Percentiles rank a stretch among this genome's conserved stretches.
phyloP scores from a whole-genome alignment of 306 rosid genomes.

The Glycine soja region DNA sequence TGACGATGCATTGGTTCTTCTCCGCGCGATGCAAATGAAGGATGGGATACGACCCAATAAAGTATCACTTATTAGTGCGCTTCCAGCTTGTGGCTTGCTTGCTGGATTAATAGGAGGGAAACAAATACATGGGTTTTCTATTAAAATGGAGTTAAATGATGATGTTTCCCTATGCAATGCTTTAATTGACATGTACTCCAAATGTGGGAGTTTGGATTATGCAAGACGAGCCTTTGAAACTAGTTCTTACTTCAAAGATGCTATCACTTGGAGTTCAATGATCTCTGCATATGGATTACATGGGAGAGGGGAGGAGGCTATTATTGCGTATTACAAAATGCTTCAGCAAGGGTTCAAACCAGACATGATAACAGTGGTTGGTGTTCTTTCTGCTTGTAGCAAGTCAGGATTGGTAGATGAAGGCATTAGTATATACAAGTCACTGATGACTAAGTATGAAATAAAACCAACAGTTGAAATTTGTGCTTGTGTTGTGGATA shows the following conservation, averaged over 20 bases:
- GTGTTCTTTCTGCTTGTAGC: conserved; percentile 79
- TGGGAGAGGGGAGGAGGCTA: conserved; percentile 75
- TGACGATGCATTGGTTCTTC: conserved; percentile 63
- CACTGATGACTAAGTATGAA: conserved; percentile 48
- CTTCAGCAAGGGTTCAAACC: conserved; percentile 63
- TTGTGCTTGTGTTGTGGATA: conserved; percentile 79
- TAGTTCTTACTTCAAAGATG: conserved; percentile 58
- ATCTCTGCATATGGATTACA: conserved; percentile 83
- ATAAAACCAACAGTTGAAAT: conserved; percentile 75
- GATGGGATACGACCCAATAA: conserved; percentile 69
- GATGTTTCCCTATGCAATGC: conserved; percentile 70
- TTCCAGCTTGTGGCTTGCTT: conserved; percentile 72
- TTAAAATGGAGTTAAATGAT: conserved; percentile 57
- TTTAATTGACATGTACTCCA: conserved; percentile 78
- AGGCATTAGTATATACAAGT: conserved; percentile 69
- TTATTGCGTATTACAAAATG: conserved; percentile 64
- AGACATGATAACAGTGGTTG: conserved; percentile 75
- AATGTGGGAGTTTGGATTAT: conserved; percentile 76
- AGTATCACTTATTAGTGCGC: conserved; percentile 72
- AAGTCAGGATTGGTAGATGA: conserved; percentile 75
- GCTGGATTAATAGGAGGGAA: conserved; percentile 68
- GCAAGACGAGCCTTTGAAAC: conserved; percentile 66
- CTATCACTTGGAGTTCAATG: conserved; percentile 81
- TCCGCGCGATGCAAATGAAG: conserved; percentile 68
- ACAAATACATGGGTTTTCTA: conserved; percentile 71